phyloP scores from a whole-genome alignment of 129 eudicot genomes.

The Calendula officinalis region DNA sequence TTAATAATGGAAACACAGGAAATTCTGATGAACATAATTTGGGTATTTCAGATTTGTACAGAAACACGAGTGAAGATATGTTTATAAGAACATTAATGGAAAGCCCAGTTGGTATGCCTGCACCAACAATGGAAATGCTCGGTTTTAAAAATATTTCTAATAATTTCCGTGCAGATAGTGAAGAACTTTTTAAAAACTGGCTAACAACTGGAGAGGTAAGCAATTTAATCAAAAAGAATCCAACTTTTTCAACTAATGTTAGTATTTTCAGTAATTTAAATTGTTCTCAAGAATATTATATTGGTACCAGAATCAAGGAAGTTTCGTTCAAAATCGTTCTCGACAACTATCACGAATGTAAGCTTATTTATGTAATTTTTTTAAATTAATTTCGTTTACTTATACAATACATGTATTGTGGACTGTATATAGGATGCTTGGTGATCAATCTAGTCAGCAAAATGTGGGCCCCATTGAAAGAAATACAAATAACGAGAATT shows the following conservation, averaged over 20 bases:
- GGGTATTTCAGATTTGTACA: conserved; percentile 44
- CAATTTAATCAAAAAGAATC: conserved; percentile 1
- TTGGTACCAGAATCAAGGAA: conserved; percentile 48
- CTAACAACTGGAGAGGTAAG: conserved; percentile 60
- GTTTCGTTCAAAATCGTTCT: conserved; percentile 55
- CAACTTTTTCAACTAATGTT: neutral
- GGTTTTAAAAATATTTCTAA: conserved; percentile 62
- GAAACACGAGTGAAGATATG: conserved; percentile 73
- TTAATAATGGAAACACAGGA: conserved; percentile 32
- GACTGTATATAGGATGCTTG: conserved; percentile 55
- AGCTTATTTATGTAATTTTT: conserved; percentile 12
- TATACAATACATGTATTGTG: neutral
- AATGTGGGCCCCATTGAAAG: conserved; percentile 32
- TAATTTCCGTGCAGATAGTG: conserved; percentile 56
- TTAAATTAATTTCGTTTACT: too few species aligned
- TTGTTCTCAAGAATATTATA: conserved; percentile 2
- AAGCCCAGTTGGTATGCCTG: conserved; percentile 51
- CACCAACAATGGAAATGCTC: conserved; percentile 67
- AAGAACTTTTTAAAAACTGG: conserved; percentile 75
- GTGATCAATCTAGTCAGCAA: conserved; percentile 53
- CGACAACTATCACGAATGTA: conserved; percentile 67
- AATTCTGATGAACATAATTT: conserved; percentile 29
- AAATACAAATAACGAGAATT: conserved; percentile 41
- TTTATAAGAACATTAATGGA: conserved; percentile 72
- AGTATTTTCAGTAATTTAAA: neutral